These are phyloP conservation scores for Condylostoma magnum DNA, from an alignment of 169 alveolate genomes.

Conservation along the genomic window DNA sequence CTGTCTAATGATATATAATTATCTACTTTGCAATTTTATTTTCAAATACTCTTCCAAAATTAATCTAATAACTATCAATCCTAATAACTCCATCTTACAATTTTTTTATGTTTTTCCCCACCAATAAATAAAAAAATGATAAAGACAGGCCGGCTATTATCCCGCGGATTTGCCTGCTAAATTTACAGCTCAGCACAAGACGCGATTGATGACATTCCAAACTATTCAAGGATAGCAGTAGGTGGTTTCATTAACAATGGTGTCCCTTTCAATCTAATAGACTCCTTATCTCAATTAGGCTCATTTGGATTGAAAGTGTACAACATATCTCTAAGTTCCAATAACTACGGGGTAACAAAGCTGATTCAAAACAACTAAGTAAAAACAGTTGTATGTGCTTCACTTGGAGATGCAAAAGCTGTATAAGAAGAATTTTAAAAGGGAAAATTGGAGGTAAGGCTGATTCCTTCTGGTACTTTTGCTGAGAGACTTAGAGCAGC, in stretches of 20 bases:
- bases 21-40: too few relatives aligned
- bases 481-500: conserved; percentile 68
- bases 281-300: background rate
- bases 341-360: conserved; percentile 42
- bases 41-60: too few relatives aligned
- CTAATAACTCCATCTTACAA: too few relatives aligned
- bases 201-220: conserved; percentile 48
- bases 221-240: conserved; percentile 41
- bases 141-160: too few relatives aligned
- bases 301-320: background rate
- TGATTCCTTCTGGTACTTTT: conserved; percentile 72
- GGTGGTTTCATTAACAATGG: conserved; percentile 58
- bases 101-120: too few relatives aligned
- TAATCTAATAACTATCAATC: too few relatives aligned
- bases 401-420: conserved; percentile 46
- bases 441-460: conserved; percentile 65
- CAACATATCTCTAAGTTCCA: background rate
- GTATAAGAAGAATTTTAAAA: conserved; percentile 28
- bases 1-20: too few relatives aligned
- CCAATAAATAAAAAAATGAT: too few relatives aligned
- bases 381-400: conserved; percentile 53
- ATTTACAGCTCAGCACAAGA: conserved; percentile 27
- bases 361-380: conserved; percentile 43
- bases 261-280: conserved; percentile 38
- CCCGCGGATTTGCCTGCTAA: conserved; percentile 11